Conservation (phyloP, 179 eudicot species). For the Heliamphora pulchella region DNA sequence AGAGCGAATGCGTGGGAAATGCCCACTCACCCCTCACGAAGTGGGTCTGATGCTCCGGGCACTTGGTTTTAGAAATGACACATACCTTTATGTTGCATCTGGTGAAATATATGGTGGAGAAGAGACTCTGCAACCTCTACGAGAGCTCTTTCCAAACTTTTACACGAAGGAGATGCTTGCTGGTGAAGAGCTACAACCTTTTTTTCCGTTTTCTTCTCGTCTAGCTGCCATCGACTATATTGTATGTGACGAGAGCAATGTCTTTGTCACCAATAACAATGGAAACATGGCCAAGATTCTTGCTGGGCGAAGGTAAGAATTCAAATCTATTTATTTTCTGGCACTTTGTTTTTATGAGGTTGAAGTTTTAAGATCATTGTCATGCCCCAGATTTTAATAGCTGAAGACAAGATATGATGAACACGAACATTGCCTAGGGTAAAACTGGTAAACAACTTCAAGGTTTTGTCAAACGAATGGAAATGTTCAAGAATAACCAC, state of each 20-base stretch:
- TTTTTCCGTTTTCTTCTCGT: conserved; percentile 83
- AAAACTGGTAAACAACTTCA: no score
- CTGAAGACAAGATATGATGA: neutral
- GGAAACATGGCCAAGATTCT: conserved; percentile 97
- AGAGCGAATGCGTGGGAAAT: conserved; percentile 86
- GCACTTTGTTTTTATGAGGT: neutral
- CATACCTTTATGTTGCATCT: conserved; percentile 83
- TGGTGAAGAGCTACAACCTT: conserved; percentile 54
- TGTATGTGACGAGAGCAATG: conserved; percentile 91
- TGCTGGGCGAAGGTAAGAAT: conserved; percentile 78
- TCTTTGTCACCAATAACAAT: conserved; percentile 89
- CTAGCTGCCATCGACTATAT: conserved; percentile 95
- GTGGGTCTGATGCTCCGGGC: conserved; percentile 92
- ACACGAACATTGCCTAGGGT: no score
- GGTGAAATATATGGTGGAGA: conserved; percentile 98
- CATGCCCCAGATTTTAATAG: no score
- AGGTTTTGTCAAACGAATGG: no score
- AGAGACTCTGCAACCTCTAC: conserved; percentile 73
- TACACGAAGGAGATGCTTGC: conserved; percentile 90
- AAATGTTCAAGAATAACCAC: no score
- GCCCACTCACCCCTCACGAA: conserved; percentile 96
- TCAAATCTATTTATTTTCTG: neutral
- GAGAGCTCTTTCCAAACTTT: conserved; percentile 82
- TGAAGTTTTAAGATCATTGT: neutral
- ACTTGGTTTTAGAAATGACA: conserved; percentile 77